phyloP scores from a whole-genome alignment of 257 asterid genomes.

The Vinca minor region DNA sequence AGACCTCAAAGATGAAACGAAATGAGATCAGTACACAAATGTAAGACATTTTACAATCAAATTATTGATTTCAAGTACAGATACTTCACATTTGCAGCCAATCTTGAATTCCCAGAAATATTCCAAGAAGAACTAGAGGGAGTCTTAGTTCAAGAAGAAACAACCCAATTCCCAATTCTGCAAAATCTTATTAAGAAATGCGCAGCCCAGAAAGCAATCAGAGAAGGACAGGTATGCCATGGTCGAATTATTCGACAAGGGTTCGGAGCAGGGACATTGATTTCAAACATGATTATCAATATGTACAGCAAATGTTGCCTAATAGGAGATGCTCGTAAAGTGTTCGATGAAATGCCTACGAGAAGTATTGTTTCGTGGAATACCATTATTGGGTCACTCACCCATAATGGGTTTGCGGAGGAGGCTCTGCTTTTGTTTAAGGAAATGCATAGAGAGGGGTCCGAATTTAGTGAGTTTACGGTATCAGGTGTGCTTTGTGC shows the following conservation, averaged over 20 bases:
- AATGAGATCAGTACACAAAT: constrained; percentile 36
- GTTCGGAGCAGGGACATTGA: constrained; percentile 33
- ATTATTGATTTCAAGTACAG: constrained; percentile 13
- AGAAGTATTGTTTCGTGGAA: constrained; percentile 77
- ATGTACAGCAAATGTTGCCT: constrained; percentile 54
- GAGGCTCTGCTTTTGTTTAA: constrained; percentile 48
- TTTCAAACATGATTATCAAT: constrained; percentile 74
- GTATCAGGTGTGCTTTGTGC: constrained; percentile 75
- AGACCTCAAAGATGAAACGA: background rate
- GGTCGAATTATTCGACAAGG: constrained; percentile 47
- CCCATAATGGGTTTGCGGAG: constrained; percentile 41
- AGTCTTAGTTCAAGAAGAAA: background rate
- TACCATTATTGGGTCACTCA: constrained; percentile 56
- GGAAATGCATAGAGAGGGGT: constrained; percentile 56
- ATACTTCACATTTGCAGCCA: constrained; percentile 26
- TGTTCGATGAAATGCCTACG: constrained; percentile 67
- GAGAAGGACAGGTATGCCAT: constrained; percentile 54
- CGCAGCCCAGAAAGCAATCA: constrained; percentile 33
- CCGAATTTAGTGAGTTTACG: constrained; percentile 54
- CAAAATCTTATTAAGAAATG: constrained; percentile 51
- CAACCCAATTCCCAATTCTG: constrained; percentile 17
- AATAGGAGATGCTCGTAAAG: constrained; percentile 36
- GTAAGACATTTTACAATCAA: constrained; percentile 6
- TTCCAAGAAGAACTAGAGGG: constrained; percentile 18
- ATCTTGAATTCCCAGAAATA: constrained; percentile 16